Percentiles rank a stretch among this genome's conserved stretches.
These are phyloP conservation scores for Auriscalpium vulgare DNA, from an alignment of 768 basidiomycete species.

Conservation along the genomic window DNA sequence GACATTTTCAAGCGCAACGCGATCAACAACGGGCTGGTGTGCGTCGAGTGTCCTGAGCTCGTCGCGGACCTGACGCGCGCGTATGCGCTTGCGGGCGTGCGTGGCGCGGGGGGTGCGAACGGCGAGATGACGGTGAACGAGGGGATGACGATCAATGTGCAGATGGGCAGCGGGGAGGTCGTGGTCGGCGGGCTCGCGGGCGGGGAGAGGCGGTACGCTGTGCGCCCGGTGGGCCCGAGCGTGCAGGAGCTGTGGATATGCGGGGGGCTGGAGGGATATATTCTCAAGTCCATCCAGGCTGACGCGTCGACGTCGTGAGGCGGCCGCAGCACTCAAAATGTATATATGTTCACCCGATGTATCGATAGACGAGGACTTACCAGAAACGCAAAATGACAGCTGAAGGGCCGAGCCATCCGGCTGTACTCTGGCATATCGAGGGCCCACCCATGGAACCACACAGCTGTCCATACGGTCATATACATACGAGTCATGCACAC, in stretches of 20 bases:
- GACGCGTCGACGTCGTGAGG: conserved; percentile 11
- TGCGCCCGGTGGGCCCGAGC: conserved; percentile 80
- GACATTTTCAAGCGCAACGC: conserved; percentile 99
- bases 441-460: no score
- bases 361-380: no score
- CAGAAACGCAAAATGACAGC: no score
- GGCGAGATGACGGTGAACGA: conserved; percentile 83
- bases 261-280: conserved; percentile 88
- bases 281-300: conserved; percentile 59
- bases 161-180: conserved; percentile 66
- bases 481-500: no score
- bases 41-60: conserved; percentile 86
- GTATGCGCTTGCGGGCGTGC: conserved; percentile 65
- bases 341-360: no score
- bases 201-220: conserved; percentile 50
- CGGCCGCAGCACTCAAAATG: no score
- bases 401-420: no score
- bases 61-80: conserved; percentile 72
- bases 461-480: no score
- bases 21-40: conserved; percentile 97
- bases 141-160: conserved; percentile 54
- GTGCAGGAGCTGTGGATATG: conserved; percentile 98
- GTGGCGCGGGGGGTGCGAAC: conserved; percentile 70
- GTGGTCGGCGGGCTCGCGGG: conserved; percentile 34
- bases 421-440: no score